These are phyloP conservation scores for Chlorella variabilis DNA, from an alignment of 163 green algal species.

Conservation along the genomic window DNA sequence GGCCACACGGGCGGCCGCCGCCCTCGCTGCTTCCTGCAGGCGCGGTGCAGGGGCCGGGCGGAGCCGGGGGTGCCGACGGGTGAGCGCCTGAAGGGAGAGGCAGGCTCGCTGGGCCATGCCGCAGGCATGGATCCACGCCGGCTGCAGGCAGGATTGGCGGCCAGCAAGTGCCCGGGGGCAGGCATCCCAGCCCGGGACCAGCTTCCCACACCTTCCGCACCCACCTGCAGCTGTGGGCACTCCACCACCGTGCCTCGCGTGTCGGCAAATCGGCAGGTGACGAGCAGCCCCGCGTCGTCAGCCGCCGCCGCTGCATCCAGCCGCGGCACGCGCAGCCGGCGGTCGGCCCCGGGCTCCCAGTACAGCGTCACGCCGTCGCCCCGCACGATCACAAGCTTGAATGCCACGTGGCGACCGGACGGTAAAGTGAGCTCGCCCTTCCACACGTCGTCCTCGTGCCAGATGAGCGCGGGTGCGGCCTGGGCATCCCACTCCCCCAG, in stretches of 20 bases:
- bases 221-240: background rate
- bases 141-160: too few relatives aligned
- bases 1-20: background rate
- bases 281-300: too few relatives aligned
- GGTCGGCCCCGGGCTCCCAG: background rate
- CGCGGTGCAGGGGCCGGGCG: too few relatives aligned
- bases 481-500: constrained; percentile 12
- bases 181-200: too few relatives aligned
- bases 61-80: too few relatives aligned
- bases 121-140: too few relatives aligned
- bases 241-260: background rate
- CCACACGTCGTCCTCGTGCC: constrained; percentile 84
- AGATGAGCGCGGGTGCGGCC: constrained; percentile 59
- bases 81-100: too few relatives aligned
- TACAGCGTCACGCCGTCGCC: background rate
- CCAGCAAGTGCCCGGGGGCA: too few relatives aligned
- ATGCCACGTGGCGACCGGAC: constrained; percentile 75
- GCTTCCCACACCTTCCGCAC: too few relatives aligned
- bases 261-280: constrained; percentile 1
- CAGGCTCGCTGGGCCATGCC: too few relatives aligned
- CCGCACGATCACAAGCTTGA: constrained; percentile 80
- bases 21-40: too few relatives aligned
- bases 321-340: background rate
- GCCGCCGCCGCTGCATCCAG: background rate
- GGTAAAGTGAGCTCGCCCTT: constrained; percentile 78